Base-by-base conservation (phyloP, 192 early-diverging fungal genomes). In the Backusella sp. region DNA sequence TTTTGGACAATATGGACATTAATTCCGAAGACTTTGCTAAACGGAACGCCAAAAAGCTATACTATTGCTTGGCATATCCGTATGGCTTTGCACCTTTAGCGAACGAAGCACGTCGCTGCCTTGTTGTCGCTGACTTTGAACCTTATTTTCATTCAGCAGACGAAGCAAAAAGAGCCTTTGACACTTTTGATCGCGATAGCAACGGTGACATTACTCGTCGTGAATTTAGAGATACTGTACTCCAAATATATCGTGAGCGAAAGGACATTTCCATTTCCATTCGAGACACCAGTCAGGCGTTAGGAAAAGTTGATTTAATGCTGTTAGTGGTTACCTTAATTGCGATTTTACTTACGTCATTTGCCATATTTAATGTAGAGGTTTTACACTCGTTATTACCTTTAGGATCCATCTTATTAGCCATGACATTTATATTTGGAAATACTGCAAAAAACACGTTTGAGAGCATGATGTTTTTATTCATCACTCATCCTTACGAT, bases 361-460 rank as follows among this genome's bases (percentile, higher is more conserved):
- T 87, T 37, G 81, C 88, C 23, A 84, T 78, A 8, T 78, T 78
- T 39, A 68, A 78, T 21, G 68, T 82, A 26, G 68, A 75, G 14
- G 17, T 82, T 26, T 78, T 52, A 41, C 66, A 34, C 6, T 42
- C 73, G 8, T 53, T 82, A 19, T 70, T 82, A 4, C 73, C 77
- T 7, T 67, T 82, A 32, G 77, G 80, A 17, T 71, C 68, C 30
- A 71, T 78, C 6, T 15, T 96, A 56, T 76, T 95, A 17, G 92
- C 89, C 0, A 85, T 93, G 73, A 90, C 90, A 46, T 96, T 96
- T 84, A 86, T 95, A n/a, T 95, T 96, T 84, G 93, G 94, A 65
- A 87, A 86, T 59, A 89, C 94, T 7, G 90, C 91, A 71, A 93
- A 92, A 73, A 92, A 86, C 2, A 82, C 90, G 14, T 94, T 97